Percentiles rank a stretch among this genome's conserved stretches.
phyloP scores from a whole-genome alignment of 1,139 yeast species.

The Kazachstania sp. region DNA sequence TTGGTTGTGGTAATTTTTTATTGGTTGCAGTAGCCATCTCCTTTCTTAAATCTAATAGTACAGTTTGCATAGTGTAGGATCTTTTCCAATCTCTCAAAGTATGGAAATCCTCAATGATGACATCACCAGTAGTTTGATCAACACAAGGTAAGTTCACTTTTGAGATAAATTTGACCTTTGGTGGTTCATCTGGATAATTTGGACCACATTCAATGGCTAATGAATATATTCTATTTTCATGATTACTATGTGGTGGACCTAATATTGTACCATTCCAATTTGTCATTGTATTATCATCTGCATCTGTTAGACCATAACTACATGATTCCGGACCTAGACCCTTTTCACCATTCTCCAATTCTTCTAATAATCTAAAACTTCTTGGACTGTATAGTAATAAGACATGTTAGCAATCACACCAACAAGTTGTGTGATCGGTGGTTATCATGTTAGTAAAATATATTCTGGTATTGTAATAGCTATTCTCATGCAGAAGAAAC shows the following conservation, averaged over 20 bases:
- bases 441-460: background rate
- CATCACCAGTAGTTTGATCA: conserved; percentile 54
- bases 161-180: conserved; percentile 67
- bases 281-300: conserved; percentile 86
- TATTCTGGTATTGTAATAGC: too few relatives aligned
- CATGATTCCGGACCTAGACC: conserved; percentile 96
- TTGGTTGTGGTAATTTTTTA: conserved; percentile 81
- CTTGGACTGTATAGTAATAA: conserved; percentile 54
- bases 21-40: conserved; percentile 81
- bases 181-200: conserved; percentile 83
- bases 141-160: conserved; percentile 90
- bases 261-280: conserved; percentile 93
- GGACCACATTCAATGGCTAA: conserved; percentile 75
- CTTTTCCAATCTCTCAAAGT: conserved; percentile 81
- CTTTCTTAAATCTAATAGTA: conserved; percentile 76
- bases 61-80: conserved; percentile 82
- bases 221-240: conserved; percentile 89
- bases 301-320: conserved; percentile 82
- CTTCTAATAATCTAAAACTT: conserved; percentile 87
- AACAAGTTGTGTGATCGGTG: background rate
- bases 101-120: conserved; percentile 52
- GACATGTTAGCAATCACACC: background rate
- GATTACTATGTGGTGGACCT: conserved; percentile 94
- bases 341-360: conserved; percentile 95
- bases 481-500: too few relatives aligned